Conservation (phyloP, 2,329 filamentous ascomycete genomes). For the Pyrenophora seminiperda region DNA sequence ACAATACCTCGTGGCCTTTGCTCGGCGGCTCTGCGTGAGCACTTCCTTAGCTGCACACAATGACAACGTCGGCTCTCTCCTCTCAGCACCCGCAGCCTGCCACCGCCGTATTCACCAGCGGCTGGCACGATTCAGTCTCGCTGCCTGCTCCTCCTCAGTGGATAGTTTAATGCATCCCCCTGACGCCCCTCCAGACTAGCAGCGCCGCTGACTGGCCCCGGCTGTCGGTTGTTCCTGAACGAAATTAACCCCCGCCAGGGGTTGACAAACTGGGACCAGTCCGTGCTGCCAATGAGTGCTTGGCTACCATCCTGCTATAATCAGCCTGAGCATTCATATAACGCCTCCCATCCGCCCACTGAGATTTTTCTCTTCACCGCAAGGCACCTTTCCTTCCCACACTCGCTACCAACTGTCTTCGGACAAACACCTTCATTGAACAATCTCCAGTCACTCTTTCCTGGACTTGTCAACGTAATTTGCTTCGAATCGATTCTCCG, state of each 20-base stretch:
- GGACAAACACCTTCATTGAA: constrained; percentile 44
- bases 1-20: constrained; percentile 6
- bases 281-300: constrained; percentile 28
- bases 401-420: constrained; percentile 42
- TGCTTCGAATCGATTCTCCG: constrained; percentile 38
- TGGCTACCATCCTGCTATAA: constrained; percentile 38
- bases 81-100: constrained; percentile 68
- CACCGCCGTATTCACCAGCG: constrained; percentile 54
- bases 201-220: constrained; percentile 34
- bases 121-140: constrained; percentile 22
- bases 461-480: constrained; percentile 31
- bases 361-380: constrained; percentile 33
- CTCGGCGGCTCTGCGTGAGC: not conserved
- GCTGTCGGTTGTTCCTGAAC: constrained; percentile 34
- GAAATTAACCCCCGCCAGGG: constrained; percentile 47
- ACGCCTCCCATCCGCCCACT: constrained; percentile 19
- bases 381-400: constrained; percentile 45
- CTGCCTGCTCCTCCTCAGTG: constrained; percentile 27
- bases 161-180: constrained; percentile 23
- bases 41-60: constrained; percentile 7
- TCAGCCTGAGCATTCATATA: constrained; percentile 42
- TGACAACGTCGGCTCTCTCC: constrained; percentile 15
- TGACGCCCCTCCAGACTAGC: constrained; percentile 31
- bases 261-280: constrained; percentile 25
- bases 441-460: constrained; percentile 47